A percentile compares a stretch with the other conserved stretches of the same genome.
These are phyloP conservation scores for Tilletia setariae DNA, from an alignment of 1,284 basidiomycete species.

Conservation along the genomic window DNA sequence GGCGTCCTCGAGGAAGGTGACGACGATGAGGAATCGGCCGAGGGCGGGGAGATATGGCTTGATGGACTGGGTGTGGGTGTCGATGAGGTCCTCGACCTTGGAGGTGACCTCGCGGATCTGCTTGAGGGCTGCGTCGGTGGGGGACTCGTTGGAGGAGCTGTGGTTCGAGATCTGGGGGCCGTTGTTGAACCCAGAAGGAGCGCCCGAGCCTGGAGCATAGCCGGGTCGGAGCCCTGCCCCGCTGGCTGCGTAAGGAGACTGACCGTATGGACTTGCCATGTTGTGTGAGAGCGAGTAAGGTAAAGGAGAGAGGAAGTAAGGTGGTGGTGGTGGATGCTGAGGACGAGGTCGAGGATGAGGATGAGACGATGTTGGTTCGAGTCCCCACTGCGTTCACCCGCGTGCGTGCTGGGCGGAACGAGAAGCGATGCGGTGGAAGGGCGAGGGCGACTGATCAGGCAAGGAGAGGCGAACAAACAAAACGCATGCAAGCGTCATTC, in stretches of 20 bases:
- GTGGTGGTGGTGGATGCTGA: too few relatives aligned
- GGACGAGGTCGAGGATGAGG: too few relatives aligned
- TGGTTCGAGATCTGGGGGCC: slow-evolving; percentile 8
- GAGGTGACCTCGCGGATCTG: slow-evolving; percentile 71
- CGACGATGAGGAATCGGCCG: slow-evolving; percentile 94
- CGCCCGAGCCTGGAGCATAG: neutral
- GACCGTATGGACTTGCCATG: slow-evolving; percentile 30
- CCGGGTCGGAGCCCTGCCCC: slow-evolving; percentile 7
- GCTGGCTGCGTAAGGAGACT: slow-evolving; percentile 31
- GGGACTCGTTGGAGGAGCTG: slow-evolving; percentile 22
- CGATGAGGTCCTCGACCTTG: slow-evolving; percentile 84
- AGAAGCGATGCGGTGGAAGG: neutral
- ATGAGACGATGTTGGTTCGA: too few relatives aligned
- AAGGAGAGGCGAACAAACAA: too few relatives aligned
- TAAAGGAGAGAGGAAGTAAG: neutral
- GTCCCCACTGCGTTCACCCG: too few relatives aligned
- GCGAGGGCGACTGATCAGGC: too few relatives aligned
- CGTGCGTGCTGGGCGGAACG: too few relatives aligned
- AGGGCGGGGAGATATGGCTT: slow-evolving; percentile 91
- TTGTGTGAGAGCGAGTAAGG: neutral
- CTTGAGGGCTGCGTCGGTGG: slow-evolving; percentile 63
- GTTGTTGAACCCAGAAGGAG: neutral
- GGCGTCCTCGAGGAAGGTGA: slow-evolving; percentile 96
- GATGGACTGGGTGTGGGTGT: slow-evolving; percentile 87
- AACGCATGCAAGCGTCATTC: neutral